phyloP scores from a whole-genome alignment of 1,139 yeast genomes.

The Taiozyma sp. region DNA sequence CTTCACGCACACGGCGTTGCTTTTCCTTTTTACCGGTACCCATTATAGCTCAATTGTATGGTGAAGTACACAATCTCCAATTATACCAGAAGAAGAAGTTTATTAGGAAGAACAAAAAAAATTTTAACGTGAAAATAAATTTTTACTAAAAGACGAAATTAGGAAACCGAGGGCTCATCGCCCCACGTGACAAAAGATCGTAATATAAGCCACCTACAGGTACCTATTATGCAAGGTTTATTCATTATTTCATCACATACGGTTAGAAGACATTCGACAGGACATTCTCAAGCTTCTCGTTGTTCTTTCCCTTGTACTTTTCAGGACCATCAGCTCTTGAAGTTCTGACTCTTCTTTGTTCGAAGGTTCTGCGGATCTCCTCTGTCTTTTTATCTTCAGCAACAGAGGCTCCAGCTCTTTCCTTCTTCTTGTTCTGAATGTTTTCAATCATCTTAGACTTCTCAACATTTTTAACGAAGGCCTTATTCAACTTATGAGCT shows the following conservation, averaged over 20 bases:
- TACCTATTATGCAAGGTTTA: background rate
- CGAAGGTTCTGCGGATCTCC: slow-evolving; percentile 45
- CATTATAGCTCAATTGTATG: slow-evolving; percentile 38
- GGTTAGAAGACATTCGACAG: slow-evolving; percentile 18
- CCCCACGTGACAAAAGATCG: slow-evolving; percentile 4
- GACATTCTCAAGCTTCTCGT: slow-evolving; percentile 12
- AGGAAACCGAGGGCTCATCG: slow-evolving; percentile 7
- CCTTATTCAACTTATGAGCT: slow-evolving; percentile 80
- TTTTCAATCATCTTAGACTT: slow-evolving; percentile 73
- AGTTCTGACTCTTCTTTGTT: slow-evolving; percentile 59
- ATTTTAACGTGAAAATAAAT: background rate
- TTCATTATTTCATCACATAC: slow-evolving; percentile 1
- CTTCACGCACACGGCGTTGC: slow-evolving; percentile 76
- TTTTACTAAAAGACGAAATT: background rate
- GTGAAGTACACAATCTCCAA: background rate
- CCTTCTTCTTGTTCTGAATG: slow-evolving; percentile 46
- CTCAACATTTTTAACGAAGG: slow-evolving; percentile 79
- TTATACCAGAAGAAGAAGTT: background rate
- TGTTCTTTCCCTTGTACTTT: slow-evolving; percentile 35
- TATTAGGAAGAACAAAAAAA: slow-evolving; percentile 1
- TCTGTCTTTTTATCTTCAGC: slow-evolving; percentile 26
- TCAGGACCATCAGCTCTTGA: slow-evolving; percentile 58
- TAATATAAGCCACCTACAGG: background rate
- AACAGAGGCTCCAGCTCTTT: slow-evolving; percentile 17
- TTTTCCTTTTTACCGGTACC: slow-evolving; percentile 93